phyloP scores from a whole-genome alignment of 2,329 filamentous ascomycete species.

The Davidsoniella neocaledoniae region DNA sequence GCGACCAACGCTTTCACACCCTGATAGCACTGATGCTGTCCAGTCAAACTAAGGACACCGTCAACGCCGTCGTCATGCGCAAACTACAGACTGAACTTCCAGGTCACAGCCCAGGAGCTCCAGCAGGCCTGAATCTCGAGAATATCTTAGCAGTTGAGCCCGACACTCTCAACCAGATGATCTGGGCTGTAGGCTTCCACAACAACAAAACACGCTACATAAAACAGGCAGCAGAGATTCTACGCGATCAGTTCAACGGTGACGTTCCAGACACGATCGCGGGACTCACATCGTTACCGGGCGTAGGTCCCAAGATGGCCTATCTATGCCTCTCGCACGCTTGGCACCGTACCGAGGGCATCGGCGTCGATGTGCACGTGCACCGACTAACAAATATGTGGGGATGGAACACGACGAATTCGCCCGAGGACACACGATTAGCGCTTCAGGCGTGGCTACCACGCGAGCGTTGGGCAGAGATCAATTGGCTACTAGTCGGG shows the following conservation, averaged over 20 bases:
- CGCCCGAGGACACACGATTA: conserved; percentile 64
- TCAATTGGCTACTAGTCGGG: conserved; percentile 78
- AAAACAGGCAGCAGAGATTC: conserved; percentile 55
- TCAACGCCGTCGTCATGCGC: conserved; percentile 69
- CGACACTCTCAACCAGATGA: conserved; percentile 50
- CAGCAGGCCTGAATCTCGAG: conserved; percentile 48
- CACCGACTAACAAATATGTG: conserved; percentile 89
- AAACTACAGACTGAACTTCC: conserved; percentile 59
- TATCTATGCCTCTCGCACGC: conserved; percentile 69
- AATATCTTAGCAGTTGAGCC: conserved; percentile 61
- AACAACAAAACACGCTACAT: conserved; percentile 82
- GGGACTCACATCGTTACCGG: conserved; percentile 61
- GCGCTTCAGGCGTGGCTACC: conserved; percentile 72
- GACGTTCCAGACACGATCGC: conserved; percentile 70
- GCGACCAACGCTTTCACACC: conserved; percentile 63
- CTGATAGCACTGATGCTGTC: conserved; percentile 80
- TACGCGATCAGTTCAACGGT: conserved; percentile 50
- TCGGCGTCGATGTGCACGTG: conserved; percentile 89
- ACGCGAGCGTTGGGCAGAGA: conserved; percentile 72
- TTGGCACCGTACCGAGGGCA: conserved; percentile 50
- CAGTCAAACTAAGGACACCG: conserved; percentile 84
- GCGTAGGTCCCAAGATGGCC: conserved; percentile 90
- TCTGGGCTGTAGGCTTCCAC: conserved; percentile 78
- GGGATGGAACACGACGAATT: conserved; percentile 74
- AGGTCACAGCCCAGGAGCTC: conserved; percentile 27